phyloP scores from a whole-genome alignment of 2,329 filamentous ascomycete genomes.

The Stagonosporopsis rhizophila region DNA sequence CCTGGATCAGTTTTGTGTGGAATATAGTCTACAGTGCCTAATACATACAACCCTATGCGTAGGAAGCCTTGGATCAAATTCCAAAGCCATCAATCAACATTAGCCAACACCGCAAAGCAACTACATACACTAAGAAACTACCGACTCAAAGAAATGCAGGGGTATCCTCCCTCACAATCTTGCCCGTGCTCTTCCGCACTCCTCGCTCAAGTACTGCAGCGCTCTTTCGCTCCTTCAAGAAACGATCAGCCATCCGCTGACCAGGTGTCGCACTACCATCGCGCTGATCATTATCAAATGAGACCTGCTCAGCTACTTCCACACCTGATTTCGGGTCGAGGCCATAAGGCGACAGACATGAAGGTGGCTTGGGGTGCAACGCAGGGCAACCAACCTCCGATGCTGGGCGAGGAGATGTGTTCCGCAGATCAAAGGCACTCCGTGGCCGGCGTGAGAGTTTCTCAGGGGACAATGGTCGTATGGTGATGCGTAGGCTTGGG shows the following conservation, averaged over 20 bases:
- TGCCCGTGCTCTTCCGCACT: not conserved
- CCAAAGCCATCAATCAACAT: not conserved
- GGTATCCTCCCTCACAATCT: constrained; percentile 14
- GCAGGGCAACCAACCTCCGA: constrained; percentile 16
- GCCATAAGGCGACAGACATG: constrained; percentile 25
- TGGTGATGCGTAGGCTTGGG: constrained; percentile 23
- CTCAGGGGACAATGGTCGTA: constrained; percentile 29
- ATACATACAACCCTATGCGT: too few relatives aligned
- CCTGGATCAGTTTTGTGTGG: too few relatives aligned
- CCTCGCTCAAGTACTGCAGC: constrained; percentile 12
- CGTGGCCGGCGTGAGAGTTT: constrained; percentile 36
- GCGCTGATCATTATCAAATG: constrained; percentile 11
- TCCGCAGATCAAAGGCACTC: constrained; percentile 45
- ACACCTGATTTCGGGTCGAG: constrained; percentile 22
- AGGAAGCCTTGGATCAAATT: too few relatives aligned
- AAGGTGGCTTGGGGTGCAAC: constrained; percentile 14
- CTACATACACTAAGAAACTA: not conserved
- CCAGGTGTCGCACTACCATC: constrained; percentile 33
- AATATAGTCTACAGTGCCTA: too few relatives aligned
- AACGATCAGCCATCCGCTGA: constrained; percentile 38
- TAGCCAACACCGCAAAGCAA: not conserved
- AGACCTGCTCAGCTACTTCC: not conserved
- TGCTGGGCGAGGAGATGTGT: constrained; percentile 8
- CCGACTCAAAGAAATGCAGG: constrained; percentile 17
- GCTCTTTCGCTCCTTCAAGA: constrained; percentile 29